phyloP scores from a whole-genome alignment of 2,329 filamentous ascomycete species.

The Sporothrix euskadiensis region DNA sequence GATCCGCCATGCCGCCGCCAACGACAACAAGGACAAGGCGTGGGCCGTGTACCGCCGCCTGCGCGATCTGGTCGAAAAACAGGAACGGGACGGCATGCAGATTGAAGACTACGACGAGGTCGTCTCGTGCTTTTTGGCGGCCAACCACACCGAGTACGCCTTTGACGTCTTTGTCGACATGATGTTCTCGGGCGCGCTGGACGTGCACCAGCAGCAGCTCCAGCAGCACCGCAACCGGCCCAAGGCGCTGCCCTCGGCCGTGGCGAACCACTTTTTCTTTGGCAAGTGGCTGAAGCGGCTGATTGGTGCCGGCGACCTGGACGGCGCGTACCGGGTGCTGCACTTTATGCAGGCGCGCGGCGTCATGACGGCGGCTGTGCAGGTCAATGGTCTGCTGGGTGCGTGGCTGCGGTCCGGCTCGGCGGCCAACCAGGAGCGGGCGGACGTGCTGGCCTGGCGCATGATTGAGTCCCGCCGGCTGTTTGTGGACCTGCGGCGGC shows the following conservation, averaged over 20 bases:
- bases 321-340: constrained; percentile 71
- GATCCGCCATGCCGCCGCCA: constrained; percentile 29
- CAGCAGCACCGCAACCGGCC: background rate
- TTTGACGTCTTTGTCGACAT: constrained; percentile 83
- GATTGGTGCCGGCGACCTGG: constrained; percentile 69
- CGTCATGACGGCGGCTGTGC: constrained; percentile 68
- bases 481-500: constrained; percentile 56
- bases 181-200: constrained; percentile 66
- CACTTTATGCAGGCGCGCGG: constrained; percentile 72
- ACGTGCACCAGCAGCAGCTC: constrained; percentile 46
- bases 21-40: constrained; percentile 54
- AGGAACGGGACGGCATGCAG: constrained; percentile 49
- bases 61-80: constrained; percentile 58
- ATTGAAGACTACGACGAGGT: constrained; percentile 77
- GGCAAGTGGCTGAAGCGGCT: constrained; percentile 86
- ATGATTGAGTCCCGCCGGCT: constrained; percentile 72
- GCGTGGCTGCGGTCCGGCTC: constrained; percentile 70
- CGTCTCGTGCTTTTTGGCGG: constrained; percentile 68
- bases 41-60: constrained; percentile 69
- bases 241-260: constrained; percentile 46
- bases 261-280: constrained; percentile 77
- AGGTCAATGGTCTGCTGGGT: constrained; percentile 79
- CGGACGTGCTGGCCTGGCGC: constrained; percentile 69
- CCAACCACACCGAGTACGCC: constrained; percentile 65
- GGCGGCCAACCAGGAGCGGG: constrained; percentile 56